Evolutionary conservation across 257 asterid species (phyloP).

Genomic region (Solanum peruvianum): DNA sequence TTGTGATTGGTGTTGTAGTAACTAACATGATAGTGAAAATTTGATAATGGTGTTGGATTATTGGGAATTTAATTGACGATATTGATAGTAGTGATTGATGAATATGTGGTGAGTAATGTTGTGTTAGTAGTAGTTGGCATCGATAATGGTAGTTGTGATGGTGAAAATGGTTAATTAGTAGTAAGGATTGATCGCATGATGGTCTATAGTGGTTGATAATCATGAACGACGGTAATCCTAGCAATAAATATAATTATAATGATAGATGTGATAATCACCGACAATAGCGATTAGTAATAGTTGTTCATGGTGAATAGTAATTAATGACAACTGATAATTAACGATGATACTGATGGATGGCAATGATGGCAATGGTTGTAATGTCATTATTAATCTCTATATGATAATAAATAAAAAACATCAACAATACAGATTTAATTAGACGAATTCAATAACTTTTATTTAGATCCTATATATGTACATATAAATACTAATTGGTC

Average conservation of each 20-base stretch:
- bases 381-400: background rate
- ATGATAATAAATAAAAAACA: too few species aligned
- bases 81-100: background rate
- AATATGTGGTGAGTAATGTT: background rate
- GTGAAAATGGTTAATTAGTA: background rate
- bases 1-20: too few species aligned
- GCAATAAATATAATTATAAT: background rate
- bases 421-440: too few species aligned
- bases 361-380: background rate
- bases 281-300: background rate
- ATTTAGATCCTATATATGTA: too few species aligned
- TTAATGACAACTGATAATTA: background rate
- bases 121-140: background rate
- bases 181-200: background rate
- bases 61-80: too few species aligned
- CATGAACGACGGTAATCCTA: accelerated
- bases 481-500: too few species aligned
- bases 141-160: background rate
- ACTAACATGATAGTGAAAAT: too few species aligned
- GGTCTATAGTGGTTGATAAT: background rate
- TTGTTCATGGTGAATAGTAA: background rate
- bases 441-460: too few species aligned
- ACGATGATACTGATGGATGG: background rate
- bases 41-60: too few species aligned
- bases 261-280: background rate